These are phyloP conservation scores for Talaromyces sp. DNA, from an alignment of 2,329 filamentous ascomycete genomes.

Conservation along the genomic window DNA sequence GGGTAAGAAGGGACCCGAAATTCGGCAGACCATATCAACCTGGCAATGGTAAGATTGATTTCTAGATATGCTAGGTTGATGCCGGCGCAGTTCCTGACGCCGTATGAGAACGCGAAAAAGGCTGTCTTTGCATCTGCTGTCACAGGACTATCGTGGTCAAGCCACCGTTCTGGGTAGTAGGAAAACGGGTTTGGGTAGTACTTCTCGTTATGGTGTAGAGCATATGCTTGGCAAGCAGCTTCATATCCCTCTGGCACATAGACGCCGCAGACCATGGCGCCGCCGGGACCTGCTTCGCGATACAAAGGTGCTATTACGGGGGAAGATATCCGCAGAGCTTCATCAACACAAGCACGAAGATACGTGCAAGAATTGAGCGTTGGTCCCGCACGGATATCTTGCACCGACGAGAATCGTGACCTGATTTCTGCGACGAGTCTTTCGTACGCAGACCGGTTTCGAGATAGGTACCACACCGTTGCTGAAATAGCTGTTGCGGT, in stretches of 20 bases:
- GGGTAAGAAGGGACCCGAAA: background rate
- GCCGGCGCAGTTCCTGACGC: background rate
- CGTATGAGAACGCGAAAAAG: background rate
- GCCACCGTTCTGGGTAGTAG: constrained; percentile 11
- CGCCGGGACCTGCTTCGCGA: constrained; percentile 10
- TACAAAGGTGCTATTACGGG: constrained; percentile 5
- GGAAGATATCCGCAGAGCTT: constrained; percentile 3
- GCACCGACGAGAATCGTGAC: background rate
- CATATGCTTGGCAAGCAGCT: background rate
- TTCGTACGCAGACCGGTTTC: background rate
- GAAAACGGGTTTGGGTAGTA: constrained; percentile 10
- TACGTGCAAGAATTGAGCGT: background rate
- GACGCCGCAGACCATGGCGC: background rate
- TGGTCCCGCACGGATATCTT: background rate
- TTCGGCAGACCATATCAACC: constrained; percentile 7
- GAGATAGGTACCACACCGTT: constrained; percentile 9
- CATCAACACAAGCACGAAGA: constrained; percentile 11
- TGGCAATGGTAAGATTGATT: background rate
- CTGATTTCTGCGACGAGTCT: background rate
- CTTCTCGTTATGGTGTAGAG: constrained; percentile 12
- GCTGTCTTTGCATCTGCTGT: background rate
- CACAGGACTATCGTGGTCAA: background rate
- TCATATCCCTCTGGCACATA: constrained; percentile 8
- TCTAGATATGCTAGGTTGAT: background rate
- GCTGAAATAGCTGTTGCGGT: constrained; percentile 6